Conservation (phyloP, 2,329 filamentous ascomycete species). For the Davidsoniella neocaledoniae region DNA sequence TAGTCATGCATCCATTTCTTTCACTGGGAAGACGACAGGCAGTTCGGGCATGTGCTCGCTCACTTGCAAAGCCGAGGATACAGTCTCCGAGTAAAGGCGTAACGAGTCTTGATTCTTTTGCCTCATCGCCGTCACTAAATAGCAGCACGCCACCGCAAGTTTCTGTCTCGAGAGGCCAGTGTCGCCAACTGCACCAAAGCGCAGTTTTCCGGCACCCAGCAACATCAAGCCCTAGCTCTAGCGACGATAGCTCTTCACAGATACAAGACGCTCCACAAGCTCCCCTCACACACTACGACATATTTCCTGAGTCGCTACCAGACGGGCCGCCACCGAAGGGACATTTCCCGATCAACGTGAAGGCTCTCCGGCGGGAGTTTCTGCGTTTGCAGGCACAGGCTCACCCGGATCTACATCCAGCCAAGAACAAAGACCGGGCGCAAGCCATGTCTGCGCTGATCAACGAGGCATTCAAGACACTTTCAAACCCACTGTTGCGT, state of each 20-base stretch:
- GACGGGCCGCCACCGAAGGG: constrained; percentile 60
- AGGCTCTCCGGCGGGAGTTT: constrained; percentile 65
- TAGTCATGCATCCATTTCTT: neutral
- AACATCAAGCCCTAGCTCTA: neutral
- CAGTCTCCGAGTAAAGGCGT: neutral
- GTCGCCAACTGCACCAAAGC: constrained; percentile 12
- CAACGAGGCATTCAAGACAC: constrained; percentile 82
- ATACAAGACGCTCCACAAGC: neutral
- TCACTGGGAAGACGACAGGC: constrained; percentile 1
- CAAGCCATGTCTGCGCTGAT: constrained; percentile 68
- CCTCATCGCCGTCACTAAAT: neutral
- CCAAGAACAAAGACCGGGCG: constrained; percentile 37
- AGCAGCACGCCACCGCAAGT: neutral
- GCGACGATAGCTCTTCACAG: neutral
- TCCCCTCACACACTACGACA: constrained; percentile 54
- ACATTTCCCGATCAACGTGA: constrained; percentile 56
- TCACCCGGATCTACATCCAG: constrained; percentile 53
- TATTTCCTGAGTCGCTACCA: constrained; percentile 72
- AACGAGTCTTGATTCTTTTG: neutral
- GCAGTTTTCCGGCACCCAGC: neutral
- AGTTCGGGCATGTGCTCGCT: constrained; percentile 1
- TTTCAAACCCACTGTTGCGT: constrained; percentile 58
- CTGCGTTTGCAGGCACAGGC: constrained; percentile 62
- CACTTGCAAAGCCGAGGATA: neutral
- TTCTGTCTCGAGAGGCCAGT: constrained; percentile 10